These are phyloP conservation scores for Massariosphaeria phaeospora DNA, from an alignment of 495 filamentous ascomycete species.

Conservation along the genomic window DNA sequence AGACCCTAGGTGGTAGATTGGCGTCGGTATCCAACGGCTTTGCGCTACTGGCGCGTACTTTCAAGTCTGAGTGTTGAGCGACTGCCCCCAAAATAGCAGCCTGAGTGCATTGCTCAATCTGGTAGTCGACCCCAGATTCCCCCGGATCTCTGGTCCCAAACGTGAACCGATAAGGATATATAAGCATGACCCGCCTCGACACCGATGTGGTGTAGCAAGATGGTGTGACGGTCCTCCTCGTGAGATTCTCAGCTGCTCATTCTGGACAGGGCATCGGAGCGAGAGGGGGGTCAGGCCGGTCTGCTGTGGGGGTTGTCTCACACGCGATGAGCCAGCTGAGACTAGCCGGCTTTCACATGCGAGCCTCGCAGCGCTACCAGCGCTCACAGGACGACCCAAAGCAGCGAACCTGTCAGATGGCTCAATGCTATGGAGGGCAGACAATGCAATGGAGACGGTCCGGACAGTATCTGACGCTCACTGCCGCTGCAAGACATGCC, in stretches of 20 bases:
- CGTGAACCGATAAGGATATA: constrained; percentile 18
- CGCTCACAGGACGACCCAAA: constrained; percentile 13
- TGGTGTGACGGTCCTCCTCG: constrained; percentile 33
- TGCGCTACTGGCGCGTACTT: background rate
- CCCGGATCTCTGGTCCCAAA: no score
- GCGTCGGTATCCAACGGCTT: constrained; percentile 21
- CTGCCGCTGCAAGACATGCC: constrained; percentile 31
- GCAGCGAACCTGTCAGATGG: constrained; percentile 22
- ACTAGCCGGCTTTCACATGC: constrained; percentile 29
- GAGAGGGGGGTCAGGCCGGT: constrained; percentile 3
- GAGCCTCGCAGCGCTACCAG: no score
- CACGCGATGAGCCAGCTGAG: constrained; percentile 22
- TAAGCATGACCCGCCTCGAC: constrained; percentile 18
- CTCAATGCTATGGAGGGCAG: background rate
- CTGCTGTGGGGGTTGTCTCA: constrained; percentile 16
- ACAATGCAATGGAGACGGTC: constrained; percentile 20
- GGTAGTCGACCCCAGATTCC: no score
- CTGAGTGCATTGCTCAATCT: no score
- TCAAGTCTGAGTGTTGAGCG: no score
- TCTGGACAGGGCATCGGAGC: constrained; percentile 15
- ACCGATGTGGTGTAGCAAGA: no score
- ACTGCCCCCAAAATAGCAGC: constrained; percentile 23
- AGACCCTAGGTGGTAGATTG: no score
- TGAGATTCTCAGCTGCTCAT: constrained; percentile 33
- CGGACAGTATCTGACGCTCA: constrained; percentile 2